Evolutionary conservation across 2,329 filamentous ascomycete species (phyloP), one percentile per base, ranked within the genome.

Genomic region (Aspergillus hiratsukae): DNA sequence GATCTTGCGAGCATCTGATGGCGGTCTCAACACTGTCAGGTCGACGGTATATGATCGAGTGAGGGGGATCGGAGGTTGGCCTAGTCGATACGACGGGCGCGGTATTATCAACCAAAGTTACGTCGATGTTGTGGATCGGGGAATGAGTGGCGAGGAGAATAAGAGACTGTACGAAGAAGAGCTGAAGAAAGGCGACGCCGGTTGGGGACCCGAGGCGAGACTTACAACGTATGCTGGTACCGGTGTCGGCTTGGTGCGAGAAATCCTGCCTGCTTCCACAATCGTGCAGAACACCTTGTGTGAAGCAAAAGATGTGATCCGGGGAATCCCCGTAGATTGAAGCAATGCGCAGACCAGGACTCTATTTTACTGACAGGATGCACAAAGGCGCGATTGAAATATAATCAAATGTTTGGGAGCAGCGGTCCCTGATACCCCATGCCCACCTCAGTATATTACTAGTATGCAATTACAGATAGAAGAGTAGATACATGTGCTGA

Each of bases 211-310:
- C 0, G 68, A 78, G 9, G 82, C 78, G 3, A 76, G 84, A 57
- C 73, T 87, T 74, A 84, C 82, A 4, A 83, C 83, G 9, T 88
- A 86, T 76, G 84, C 83, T 14, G 85, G 85, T 3, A 81, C 81
- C 21, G 84, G 79, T 0, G 80, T 87, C 14, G 85, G 85, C 0
- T 72, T 87, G 58, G 76, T 87, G 2, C 80, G 70, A 48, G 69
- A 78, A 41, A 73, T 83, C 1, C 75, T 76, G 61, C 66, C 73
- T 17, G 84, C 82, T 3, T 75, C 68, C 11, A 76, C 81, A 9
- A 83, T 87, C 64, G 78, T 84, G 3, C 68, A 69, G 48, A 77
- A 81, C 56, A 70, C 79, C 3, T 72, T 79, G 49, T 68, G 72
- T 5, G 76, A 75, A 31, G 69, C 72, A 17, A 68, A 51, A 49